Evolutionary conservation across 768 basidiomycete genomes (phyloP).

Genomic region (Amanita brunnescens): DNA sequence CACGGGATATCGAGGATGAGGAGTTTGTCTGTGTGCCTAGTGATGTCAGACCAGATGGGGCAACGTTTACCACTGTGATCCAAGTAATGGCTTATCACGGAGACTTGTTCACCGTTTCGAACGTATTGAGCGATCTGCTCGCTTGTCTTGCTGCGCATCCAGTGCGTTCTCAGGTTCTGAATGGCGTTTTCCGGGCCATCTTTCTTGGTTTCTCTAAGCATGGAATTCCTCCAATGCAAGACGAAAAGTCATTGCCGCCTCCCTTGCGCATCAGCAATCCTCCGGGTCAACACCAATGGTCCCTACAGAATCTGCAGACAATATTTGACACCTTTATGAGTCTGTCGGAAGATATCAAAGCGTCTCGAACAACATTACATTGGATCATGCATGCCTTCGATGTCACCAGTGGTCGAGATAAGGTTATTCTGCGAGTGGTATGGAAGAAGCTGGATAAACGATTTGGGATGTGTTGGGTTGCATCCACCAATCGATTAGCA

Average conservation of each 20-base stretch:
- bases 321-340: constrained; percentile 57
- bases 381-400: constrained; percentile 64
- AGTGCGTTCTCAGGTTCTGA: constrained; percentile 21
- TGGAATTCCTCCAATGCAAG: constrained; percentile 24
- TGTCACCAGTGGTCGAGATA: constrained; percentile 47
- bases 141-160: constrained; percentile 31
- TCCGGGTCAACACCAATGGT: constrained; percentile 37
- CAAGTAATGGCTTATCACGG: constrained; percentile 69
- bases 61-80: constrained; percentile 62
- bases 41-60: constrained; percentile 44
- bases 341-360: constrained; percentile 35
- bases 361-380: constrained; percentile 42
- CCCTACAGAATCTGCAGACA: constrained; percentile 41
- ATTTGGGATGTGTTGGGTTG: constrained; percentile 39
- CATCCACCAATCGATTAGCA: constrained; percentile 34
- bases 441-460: constrained; percentile 49
- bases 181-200: constrained; percentile 56
- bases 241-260: neutral
- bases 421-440: constrained; percentile 39
- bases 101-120: constrained; percentile 45
- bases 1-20: constrained; percentile 29
- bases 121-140: constrained; percentile 62
- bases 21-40: constrained; percentile 37
- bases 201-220: constrained; percentile 71
- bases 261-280: constrained; percentile 4